Base-by-base conservation (phyloP, 768 basidiomycete genomes). In the Zangia roseola region DNA sequence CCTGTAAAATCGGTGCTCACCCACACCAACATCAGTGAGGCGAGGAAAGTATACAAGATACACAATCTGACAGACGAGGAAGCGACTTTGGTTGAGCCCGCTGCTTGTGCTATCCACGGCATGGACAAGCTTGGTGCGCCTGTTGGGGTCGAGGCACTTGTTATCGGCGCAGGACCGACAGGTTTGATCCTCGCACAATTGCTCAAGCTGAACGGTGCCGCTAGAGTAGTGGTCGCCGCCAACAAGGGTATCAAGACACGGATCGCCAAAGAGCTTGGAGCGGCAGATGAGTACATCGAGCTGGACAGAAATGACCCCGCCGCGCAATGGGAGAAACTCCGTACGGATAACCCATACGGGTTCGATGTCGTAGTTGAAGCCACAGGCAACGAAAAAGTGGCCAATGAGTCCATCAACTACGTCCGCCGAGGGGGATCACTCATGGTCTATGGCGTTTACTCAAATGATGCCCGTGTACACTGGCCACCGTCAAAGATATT, bases 191-290 rank as follows among this genome's bases (percentile, higher is more conserved):
- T 94, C 41, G 84, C 90, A 1, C 91, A 93, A 65, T 73, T 94
- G 10, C 77, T 94, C 53, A 91, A 90, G 68, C 71, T 88, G 37
- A 93, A 92, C 64, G 90, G 91, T 39, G 90, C 91, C 21, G 72
- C 78, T 24, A 78, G 79, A 50, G 81, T 92, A 45, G 86, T 88
- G 48, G 81, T 94, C 49, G 90, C 88, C 2, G 86, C 86, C 30
- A 91, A 93, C 72, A 87, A 88, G 63, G 91, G 90, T 36, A 78
- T 91, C 67, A 91, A 93, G 76, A 90, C 86, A 76, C 79, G 86
- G 46, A 80, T 93, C 47, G 91, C 90, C 10, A 80, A 82, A 65
- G 65, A 86, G 57, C 74, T 93, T 28, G 76, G 86, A 25, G 84
- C 84, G 1, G 90, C 74, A 2, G 88, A 94, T 59, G 87, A 86